Conservation (phyloP, 2,329 filamentous ascomycete genomes). For the Cercospora sp. region DNA sequence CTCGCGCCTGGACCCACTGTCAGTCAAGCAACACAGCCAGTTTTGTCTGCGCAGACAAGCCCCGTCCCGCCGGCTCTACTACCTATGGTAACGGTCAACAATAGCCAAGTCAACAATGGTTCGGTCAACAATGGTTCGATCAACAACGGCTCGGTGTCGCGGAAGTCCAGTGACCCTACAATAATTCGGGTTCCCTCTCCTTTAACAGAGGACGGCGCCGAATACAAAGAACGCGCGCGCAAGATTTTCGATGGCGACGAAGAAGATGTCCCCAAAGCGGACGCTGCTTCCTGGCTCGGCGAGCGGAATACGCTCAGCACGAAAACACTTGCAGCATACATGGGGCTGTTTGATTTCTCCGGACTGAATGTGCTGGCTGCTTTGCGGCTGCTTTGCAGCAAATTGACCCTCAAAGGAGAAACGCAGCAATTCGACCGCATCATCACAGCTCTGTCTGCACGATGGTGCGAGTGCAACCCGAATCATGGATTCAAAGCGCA, state of each 20-base stretch:
- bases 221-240: slow-evolving; percentile 74
- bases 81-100: slow-evolving; percentile 14
- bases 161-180: slow-evolving; percentile 35
- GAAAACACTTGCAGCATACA: slow-evolving; percentile 71
- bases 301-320: slow-evolving; percentile 59
- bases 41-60: neutral
- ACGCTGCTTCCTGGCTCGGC: slow-evolving; percentile 85
- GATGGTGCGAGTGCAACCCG: slow-evolving; percentile 93
- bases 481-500: slow-evolving; percentile 87
- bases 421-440: slow-evolving; percentile 97
- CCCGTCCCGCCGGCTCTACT: slow-evolving; percentile 28
- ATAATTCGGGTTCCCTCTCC: slow-evolving; percentile 25
- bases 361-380: slow-evolving; percentile 76
- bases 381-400: slow-evolving; percentile 76
- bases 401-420: slow-evolving; percentile 81
- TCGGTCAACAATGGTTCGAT: slow-evolving; percentile 54
- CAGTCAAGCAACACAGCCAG: neutral
- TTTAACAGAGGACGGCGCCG: slow-evolving; percentile 45
- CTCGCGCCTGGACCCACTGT: neutral
- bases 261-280: slow-evolving; percentile 73
- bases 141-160: slow-evolving; percentile 47
- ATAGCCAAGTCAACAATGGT: slow-evolving; percentile 18
- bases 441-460: slow-evolving; percentile 79
- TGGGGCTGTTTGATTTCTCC: slow-evolving; percentile 86
- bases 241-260: slow-evolving; percentile 84